These are phyloP conservation scores for Porogramme epimiltina DNA, from an alignment of 1,284 basidiomycete genomes.

Conservation along the genomic window DNA sequence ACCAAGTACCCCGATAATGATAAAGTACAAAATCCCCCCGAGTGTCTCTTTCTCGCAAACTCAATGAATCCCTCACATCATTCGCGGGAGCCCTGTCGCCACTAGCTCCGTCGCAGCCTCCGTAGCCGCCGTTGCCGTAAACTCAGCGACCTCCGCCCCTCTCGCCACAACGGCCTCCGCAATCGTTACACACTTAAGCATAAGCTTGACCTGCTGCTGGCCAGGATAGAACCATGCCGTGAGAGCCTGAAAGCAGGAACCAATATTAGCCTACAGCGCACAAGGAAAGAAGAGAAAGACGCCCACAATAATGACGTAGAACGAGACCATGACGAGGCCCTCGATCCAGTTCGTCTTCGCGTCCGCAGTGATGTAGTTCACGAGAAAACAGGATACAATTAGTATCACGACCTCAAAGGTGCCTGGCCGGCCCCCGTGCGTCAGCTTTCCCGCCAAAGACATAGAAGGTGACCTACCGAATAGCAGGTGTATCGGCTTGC, in stretches of 20 bases:
- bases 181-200: conserved; percentile 31
- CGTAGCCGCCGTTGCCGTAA: too few species aligned
- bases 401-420: conserved; percentile 62
- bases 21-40: too few species aligned
- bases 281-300: not conserved
- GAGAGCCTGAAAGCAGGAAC: conserved; percentile 40
- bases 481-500: conserved; percentile 36
- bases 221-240: conserved; percentile 62
- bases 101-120: not conserved
- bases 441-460: not conserved
- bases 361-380: conserved; percentile 72
- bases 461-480: conserved; percentile 35
- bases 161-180: conserved; percentile 20
- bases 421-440: too few species aligned
- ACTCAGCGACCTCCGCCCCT: not conserved
- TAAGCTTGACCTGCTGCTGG: conserved; percentile 39
- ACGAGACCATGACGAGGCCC: conserved; percentile 59
- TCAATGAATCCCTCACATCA: not conserved
- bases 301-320: conserved; percentile 57
- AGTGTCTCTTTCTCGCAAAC: too few species aligned
- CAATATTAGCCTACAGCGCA: not conserved
- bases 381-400: conserved; percentile 64
- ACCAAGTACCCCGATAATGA: too few species aligned
- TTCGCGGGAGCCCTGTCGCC: not conserved
- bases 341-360: conserved; percentile 70